Evolutionary conservation across 1,284 basidiomycete genomes (phyloP), one percentile per base, ranked within the genome.

Genomic region (Crucibulum cyathiforme): DNA sequence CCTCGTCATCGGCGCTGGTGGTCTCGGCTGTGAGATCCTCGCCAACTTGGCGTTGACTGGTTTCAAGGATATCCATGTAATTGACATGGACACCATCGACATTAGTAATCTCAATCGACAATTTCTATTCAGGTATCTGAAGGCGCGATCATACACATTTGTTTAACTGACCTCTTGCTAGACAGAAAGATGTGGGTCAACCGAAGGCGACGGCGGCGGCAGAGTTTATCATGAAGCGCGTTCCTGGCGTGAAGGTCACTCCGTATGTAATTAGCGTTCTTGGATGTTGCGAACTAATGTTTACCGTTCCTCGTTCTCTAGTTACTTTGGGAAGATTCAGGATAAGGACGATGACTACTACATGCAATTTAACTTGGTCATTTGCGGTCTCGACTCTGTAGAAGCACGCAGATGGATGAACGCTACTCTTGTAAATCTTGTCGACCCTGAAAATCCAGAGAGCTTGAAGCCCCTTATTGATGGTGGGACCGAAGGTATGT

Each of bases 71-170:
- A 98, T 99, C 63, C 95, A 99, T 81, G 96, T 99, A 66, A 99
- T 99, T 73, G 98, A 99, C 82, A 99, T 99, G 97, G 98, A 99
- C 81, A 98, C 97, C 5, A 99, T 99, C 74, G 98, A 99, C 76
- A 94, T 99, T 69, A 98, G 95, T 70, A 99, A 99, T 73, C 84
- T 99, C 67, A 99, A 99, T 77, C 87, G 98, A 49, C 98, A 99
- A 77, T 99, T 99, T 76, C 82, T 99, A 48, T 99, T 99, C 81
- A 86, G 97, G 96, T 95, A 66, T 56, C 83, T 69, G 9, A 59
- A 55, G 10, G 47, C 15, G 10, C 19, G 47, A 36, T n/a, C 7
- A 36, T 24, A 34, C 37, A 39, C 36, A 24, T 47, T 39, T 37
- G 37, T 13, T 35, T 15, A 54, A 47, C 50, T 53, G 49, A 37